Percentiles rank a stretch among this genome's conserved stretches.
phyloP scores from a whole-genome alignment of 1,284 basidiomycete species.

The Ganoderma leucocontextum region DNA sequence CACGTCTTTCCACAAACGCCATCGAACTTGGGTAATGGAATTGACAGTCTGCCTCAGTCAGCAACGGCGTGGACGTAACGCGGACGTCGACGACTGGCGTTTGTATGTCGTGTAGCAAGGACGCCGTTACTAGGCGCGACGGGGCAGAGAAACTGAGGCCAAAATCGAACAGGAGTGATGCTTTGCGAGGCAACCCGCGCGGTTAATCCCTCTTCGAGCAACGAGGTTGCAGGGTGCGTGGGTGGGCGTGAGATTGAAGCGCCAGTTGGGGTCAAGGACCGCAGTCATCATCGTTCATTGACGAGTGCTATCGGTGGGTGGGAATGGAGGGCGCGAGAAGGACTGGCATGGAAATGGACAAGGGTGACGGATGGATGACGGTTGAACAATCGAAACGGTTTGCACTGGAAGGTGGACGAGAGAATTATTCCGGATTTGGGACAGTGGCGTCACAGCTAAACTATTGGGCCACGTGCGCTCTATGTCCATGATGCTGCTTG shows the following conservation, averaged over 20 bases:
- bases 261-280: neutral
- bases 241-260: neutral
- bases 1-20: neutral
- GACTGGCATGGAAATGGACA: slow-evolving; percentile 13
- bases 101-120: neutral
- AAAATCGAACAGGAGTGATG: neutral
- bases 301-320: neutral
- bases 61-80: neutral
- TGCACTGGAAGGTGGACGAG: slow-evolving; percentile 17
- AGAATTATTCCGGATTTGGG: slow-evolving; percentile 28
- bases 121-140: neutral
- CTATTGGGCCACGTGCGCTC: neutral
- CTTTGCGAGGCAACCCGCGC: slow-evolving; percentile 6
- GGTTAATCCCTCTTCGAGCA: slow-evolving; percentile 2
- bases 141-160: neutral
- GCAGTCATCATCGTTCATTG: neutral
- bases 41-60: slow-evolving; percentile 10
- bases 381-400: neutral
- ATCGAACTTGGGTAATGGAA: slow-evolving; percentile 2
- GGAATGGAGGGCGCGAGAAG: slow-evolving; percentile 3
- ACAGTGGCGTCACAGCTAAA: slow-evolving; percentile 13
- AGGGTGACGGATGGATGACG: neutral
- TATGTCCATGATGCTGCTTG: neutral
- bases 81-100: neutral
- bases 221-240: neutral